A percentile compares a stretch with the other conserved stretches of the same genome.
These are phyloP conservation scores for Argentina anserina DNA, from an alignment of 306 rosid genomes.

Conservation along the genomic window DNA sequence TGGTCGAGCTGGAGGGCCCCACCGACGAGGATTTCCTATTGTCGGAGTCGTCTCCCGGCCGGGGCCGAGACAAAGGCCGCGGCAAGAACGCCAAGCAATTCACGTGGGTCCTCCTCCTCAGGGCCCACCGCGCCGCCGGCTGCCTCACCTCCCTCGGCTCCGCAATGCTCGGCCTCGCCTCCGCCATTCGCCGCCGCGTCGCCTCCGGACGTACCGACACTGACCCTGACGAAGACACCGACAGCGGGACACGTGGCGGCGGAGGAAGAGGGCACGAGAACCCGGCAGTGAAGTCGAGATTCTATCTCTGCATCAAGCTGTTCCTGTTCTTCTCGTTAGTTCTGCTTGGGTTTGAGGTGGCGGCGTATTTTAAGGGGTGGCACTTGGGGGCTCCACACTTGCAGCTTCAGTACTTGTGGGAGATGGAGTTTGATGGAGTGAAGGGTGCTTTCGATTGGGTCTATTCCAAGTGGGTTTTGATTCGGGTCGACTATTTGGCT, in stretches of 20 bases:
- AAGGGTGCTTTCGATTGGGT: constrained; percentile 59
- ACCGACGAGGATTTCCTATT: constrained; percentile 63
- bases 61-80: constrained; percentile 43
- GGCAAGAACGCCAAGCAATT: constrained; percentile 84
- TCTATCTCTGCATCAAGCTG: constrained; percentile 59
- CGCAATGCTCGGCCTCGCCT: constrained; percentile 55
- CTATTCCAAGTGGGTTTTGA: constrained; percentile 58
- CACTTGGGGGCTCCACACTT: constrained; percentile 52
- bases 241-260: not conserved
- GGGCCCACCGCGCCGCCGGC: constrained; percentile 80
- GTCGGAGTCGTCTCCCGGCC: constrained; percentile 35
- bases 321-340: constrained; percentile 57
- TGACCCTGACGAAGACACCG: constrained; percentile 37
- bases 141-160: constrained; percentile 71
- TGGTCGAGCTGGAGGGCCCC: constrained; percentile 90
- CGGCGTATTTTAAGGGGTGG: constrained; percentile 74
- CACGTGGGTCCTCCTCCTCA: constrained; percentile 90
- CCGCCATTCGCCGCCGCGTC: constrained; percentile 65
- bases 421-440: constrained; percentile 39
- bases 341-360: constrained; percentile 60
- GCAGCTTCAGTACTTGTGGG: constrained; percentile 50
- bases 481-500: constrained; percentile 74
- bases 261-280: constrained; percentile 50
- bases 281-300: constrained; percentile 50
- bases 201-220: constrained; percentile 66